These are phyloP conservation scores for Phytophthora tentaculata DNA, from an alignment of 352 stramenopile genomes.

Conservation along the genomic window DNA sequence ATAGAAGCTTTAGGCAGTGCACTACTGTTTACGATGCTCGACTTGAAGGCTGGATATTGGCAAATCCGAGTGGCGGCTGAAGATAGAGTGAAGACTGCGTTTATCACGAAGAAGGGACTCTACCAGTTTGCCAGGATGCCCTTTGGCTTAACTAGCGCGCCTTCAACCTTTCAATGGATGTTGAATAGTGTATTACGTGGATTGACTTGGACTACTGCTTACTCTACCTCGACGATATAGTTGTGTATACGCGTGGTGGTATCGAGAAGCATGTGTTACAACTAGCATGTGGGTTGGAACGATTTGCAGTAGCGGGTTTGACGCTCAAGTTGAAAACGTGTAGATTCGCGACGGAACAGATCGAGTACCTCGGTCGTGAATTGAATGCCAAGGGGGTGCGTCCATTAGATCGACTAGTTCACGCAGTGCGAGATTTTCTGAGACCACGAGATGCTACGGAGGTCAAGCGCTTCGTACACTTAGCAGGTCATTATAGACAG, in stretches of 20 bases:
- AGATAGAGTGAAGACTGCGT: not conserved
- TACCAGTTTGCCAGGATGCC: not conserved
- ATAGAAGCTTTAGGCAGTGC: not conserved
- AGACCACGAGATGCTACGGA: not conserved
- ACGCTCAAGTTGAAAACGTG: constrained; percentile 1
- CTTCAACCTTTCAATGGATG: not conserved
- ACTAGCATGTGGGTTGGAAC: not conserved
- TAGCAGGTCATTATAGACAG: not conserved
- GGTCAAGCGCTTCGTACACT: not conserved
- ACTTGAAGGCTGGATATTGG: not conserved
- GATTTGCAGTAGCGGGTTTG: not conserved
- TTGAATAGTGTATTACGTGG: not conserved
- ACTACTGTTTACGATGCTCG: not conserved
- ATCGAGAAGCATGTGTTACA: not conserved
- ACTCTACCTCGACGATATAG: not conserved
- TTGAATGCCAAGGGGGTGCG: not conserved
- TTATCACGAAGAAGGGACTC: not conserved
- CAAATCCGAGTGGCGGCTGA: not conserved
- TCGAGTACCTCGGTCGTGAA: not conserved
- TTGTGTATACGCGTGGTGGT: not conserved
- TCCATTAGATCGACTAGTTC: not conserved
- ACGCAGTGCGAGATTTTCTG: not conserved
- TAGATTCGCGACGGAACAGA: not conserved
- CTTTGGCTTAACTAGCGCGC: not conserved
- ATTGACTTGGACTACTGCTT: not conserved